Base-by-base conservation (phyloP, 2,329 filamentous ascomycete genomes). In the Fusarium multiceps region DNA sequence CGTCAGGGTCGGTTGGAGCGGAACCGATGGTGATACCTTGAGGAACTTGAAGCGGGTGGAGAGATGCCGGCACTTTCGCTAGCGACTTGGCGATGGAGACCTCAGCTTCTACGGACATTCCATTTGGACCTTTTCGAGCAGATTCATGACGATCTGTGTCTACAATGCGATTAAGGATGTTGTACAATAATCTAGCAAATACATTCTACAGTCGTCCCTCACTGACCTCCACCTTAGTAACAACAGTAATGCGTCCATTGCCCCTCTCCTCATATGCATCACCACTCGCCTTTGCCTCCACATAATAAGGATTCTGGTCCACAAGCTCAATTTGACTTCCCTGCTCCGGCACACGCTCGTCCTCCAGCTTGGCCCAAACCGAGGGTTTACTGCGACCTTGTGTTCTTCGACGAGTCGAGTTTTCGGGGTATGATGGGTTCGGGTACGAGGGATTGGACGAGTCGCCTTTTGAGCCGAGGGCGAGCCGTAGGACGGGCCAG, bases 401-500 rank as follows among this genome's bases (percentile, higher is more conserved):
- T 2, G 69, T 59, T 27, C 60, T 73, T 32, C 68, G 63, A 8
- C 72, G 72, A 14, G 69, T 57, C 3, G 72, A 73, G n/a, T 30
- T 60, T 3, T 74, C 63, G 3, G 65, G 68, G 16, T 73, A 74
- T 18, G 72, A 68, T 16, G 62, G 62, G 7, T 60, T 71, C 18
- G 62, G 66, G 18, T 75, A 76, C 3, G 73, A 74, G 3, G 76
- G 76, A 21, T 69, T 72, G 2, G 72, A 69, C 1, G 72, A 64
- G 41, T 69, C 51, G 23, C 70, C 70, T 21, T 57, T 71, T 48
- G 67, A 64, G 23, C 77, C 75, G 10, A 78, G 57, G 0, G 85
- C 62, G 11, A 82, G 81, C 45, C 86, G 83, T 30, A 88, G 80
- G 21, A 90, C 79, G 1, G 86, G 85, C 84, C 87, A 90, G 66